These are phyloP conservation scores for Pleurotus eryngii DNA, from an alignment of 768 basidiomycete genomes.

Conservation along the genomic window DNA sequence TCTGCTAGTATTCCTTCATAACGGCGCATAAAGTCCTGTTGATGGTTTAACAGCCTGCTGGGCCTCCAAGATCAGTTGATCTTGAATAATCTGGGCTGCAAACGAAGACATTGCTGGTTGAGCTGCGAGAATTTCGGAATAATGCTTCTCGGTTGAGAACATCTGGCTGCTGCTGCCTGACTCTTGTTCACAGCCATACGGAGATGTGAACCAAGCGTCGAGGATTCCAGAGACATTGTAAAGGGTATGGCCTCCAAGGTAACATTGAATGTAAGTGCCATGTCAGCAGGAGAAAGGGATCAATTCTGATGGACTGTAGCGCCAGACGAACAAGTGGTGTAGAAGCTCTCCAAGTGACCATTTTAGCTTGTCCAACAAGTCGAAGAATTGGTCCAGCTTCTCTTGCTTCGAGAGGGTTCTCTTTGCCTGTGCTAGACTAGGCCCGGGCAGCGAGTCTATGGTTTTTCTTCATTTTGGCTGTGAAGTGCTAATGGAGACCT, in stretches of 20 bases:
- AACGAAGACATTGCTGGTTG: conserved; percentile 25
- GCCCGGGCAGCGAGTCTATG: too few species aligned
- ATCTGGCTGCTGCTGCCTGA: conserved; percentile 8
- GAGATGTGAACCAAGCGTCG: conserved; percentile 7
- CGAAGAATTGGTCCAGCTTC: conserved; percentile 10
- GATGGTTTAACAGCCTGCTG: conserved; percentile 8
- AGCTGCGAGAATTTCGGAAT: conserved; percentile 18
- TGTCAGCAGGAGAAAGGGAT: neutral
- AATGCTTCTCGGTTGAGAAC: conserved; percentile 10
- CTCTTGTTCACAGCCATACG: conserved; percentile 2
- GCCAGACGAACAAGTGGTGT: conserved; percentile 7
- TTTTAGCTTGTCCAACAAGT: conserved; percentile 4
- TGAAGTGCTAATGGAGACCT: too few species aligned
- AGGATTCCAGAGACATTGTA: conserved; percentile 5
- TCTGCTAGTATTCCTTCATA: too few species aligned
- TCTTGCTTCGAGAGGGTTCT: neutral
- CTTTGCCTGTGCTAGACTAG: too few species aligned
- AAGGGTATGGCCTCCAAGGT: conserved; percentile 2
- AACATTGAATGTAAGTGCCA: neutral
- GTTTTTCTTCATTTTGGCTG: too few species aligned
- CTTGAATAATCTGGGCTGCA: conserved; percentile 21
- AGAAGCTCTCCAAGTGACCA: conserved; percentile 15
- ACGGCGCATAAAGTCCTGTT: too few species aligned
- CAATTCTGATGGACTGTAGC: neutral
- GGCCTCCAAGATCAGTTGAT: conserved; percentile 18